Evolutionary conservation across 768 basidiomycete genomes (phyloP).

Genomic region (Tylopilus cervinicoccineus): DNA sequence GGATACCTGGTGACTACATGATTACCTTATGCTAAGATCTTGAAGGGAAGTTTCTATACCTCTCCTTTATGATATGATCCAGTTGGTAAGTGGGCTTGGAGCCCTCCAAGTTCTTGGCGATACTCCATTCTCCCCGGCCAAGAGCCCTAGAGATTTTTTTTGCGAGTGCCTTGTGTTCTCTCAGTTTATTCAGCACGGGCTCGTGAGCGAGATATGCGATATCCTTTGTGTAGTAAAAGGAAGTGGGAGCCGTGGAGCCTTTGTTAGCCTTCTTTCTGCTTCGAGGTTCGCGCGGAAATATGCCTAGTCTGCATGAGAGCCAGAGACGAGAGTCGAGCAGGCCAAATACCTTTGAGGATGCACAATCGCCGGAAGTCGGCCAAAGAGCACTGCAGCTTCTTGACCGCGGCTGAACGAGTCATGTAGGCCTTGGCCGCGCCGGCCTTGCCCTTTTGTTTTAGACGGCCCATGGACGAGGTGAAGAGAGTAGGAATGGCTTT

Average conservation of each 20-base stretch:
- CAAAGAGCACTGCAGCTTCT: conserved; percentile 94
- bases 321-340: not conserved
- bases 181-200: conserved; percentile 85
- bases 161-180: conserved; percentile 98
- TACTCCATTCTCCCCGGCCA: conserved; percentile 92
- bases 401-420: conserved; percentile 87
- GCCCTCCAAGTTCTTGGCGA: conserved; percentile 90
- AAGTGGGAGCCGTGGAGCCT: conserved; percentile 93
- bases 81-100: conserved; percentile 87
- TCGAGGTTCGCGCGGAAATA: conserved; percentile 95
- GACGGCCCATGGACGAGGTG: conserved; percentile 56
- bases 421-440: conserved; percentile 90
- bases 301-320: conserved; percentile 50
- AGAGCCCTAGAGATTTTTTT: conserved; percentile 93
- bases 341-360: conserved; percentile 82
- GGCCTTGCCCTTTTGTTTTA: conserved; percentile 81
- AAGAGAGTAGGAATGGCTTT: conserved; percentile 17
- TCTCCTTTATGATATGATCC: conserved; percentile 97
- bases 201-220: conserved; percentile 97
- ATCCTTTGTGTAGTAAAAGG: conserved; percentile 98
- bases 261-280: conserved; percentile 94
- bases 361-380: conserved; percentile 96
- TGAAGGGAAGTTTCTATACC: conserved; percentile 46
- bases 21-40: not conserved
- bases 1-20: conserved; percentile 66